phyloP scores from a whole-genome alignment of 2,329 filamentous ascomycete species.

The Aspergillus hiratsukae region DNA sequence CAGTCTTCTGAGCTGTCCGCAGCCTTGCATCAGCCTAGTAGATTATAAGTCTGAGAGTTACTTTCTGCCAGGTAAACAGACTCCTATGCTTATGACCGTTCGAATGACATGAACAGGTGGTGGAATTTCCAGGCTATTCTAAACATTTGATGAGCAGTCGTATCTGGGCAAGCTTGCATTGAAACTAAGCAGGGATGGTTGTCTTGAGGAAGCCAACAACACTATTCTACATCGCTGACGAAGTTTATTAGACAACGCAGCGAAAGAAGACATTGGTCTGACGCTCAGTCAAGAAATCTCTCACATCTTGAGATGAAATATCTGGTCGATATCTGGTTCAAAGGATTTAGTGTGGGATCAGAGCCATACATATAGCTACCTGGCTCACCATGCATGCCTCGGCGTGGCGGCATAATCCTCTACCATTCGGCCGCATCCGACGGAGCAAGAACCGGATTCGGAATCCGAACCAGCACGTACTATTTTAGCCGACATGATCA shows the following conservation, averaged over 20 bases:
- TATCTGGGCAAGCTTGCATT: neutral
- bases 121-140: neutral
- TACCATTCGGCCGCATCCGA: neutral
- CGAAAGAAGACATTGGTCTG: neutral
- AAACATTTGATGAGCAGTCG: neutral
- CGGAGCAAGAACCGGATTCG: neutral
- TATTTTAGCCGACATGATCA: neutral
- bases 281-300: neutral
- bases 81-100: neutral
- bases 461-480: neutral
- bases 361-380: neutral
- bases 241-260: neutral
- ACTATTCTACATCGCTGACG: neutral
- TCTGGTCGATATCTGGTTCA: neutral
- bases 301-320: neutral
- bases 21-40: neutral
- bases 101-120: neutral
- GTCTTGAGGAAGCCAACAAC: neutral
- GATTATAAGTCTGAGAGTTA: neutral
- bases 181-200: too few species aligned
- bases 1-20: neutral
- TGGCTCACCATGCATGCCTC: neutral
- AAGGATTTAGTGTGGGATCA: neutral
- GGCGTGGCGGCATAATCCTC: neutral
- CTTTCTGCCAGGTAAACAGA: neutral